Conservation (phyloP, 2,329 filamentous ascomycete genomes). For the Rugonectria rugulosa region DNA sequence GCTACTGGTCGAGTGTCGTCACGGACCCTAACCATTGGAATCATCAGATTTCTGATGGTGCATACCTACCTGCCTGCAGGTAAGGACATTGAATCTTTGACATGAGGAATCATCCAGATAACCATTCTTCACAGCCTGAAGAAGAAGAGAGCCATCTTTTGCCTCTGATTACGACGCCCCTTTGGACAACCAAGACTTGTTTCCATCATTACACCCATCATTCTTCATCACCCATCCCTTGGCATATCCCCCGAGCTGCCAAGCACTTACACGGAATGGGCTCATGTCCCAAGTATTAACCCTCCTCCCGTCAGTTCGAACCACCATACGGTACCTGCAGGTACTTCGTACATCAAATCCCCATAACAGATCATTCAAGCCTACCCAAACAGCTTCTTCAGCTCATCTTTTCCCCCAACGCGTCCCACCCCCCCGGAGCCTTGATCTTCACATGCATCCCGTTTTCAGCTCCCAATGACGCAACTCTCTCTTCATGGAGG, state of each 20-base stretch:
- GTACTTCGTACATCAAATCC: too few relatives aligned
- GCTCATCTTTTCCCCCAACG: background rate
- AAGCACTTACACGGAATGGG: conserved; percentile 30
- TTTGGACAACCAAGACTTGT: background rate
- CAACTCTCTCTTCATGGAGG: background rate
- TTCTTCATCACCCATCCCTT: background rate
- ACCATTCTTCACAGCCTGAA: too few relatives aligned
- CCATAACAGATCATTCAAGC: background rate
- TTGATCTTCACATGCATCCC: background rate
- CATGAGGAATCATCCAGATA: too few relatives aligned
- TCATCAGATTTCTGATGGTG: too few relatives aligned
- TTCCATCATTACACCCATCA: conserved; percentile 1
- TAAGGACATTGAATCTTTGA: too few relatives aligned
- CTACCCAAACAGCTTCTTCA: background rate
- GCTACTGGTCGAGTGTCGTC: too few relatives aligned
- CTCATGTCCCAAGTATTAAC: background rate
- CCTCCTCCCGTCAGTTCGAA: background rate
- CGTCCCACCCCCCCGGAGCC: background rate
- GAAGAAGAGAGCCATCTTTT: background rate
- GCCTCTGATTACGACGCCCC: background rate
- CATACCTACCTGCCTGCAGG: too few relatives aligned
- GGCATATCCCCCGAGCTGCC: background rate
- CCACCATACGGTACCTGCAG: conserved; percentile 13
- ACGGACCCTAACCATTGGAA: too few relatives aligned
- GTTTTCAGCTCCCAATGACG: background rate